Evolutionary conservation across 225 moss, liverwort and hornwort species (phyloP), one percentile per base, ranked within the genome.

Genomic region (Physcomitrium patens): DNA sequence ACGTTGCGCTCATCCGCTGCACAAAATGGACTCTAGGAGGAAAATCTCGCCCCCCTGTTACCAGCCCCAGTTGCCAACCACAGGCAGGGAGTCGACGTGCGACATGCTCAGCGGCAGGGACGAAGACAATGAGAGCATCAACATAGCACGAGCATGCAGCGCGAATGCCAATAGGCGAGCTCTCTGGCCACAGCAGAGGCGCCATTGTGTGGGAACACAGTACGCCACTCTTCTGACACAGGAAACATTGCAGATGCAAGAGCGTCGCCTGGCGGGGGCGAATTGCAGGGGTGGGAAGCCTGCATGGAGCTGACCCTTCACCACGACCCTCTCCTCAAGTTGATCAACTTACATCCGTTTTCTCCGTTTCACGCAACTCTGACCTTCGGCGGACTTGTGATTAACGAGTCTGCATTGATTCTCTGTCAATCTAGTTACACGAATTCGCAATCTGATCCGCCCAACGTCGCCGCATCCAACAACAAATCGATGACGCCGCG

Each of bases 161-260:
- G n/a, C 24, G 24, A 65, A 45, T 50, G 57, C 16, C 76, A 8
- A n/a, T 4, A 14, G 43, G 20, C 49, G 28, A 13, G 46, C 44
- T 27, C 16, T 12, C 8, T 72, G 65, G 15, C 62, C 77, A 20
- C 78, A 79, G 51, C 65, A 23, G 12, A 62, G 76, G 22, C 67
- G 83, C 16, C 72, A 69, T 58, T 88, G 89, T 67, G 70, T 69
- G 41, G 81, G 89, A 5, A 74, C 86, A 3, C 84, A 87, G 46
- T 89, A 84, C 58, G 89, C 81, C 45, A 78, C 86, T 7, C 70
- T 89, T 15, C 24, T 89, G 69, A 27, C 74, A 67, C 71, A 82
- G 55, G 88, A 91, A 55, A 79, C 84, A 15, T 67, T 51, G 19
- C 77, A 82, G 16, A 20, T 87, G 67, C 67, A 77, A 57, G 72